Base-by-base conservation (phyloP, 176 grass and related monocot genomes). In the Phoenix roebelenii region DNA sequence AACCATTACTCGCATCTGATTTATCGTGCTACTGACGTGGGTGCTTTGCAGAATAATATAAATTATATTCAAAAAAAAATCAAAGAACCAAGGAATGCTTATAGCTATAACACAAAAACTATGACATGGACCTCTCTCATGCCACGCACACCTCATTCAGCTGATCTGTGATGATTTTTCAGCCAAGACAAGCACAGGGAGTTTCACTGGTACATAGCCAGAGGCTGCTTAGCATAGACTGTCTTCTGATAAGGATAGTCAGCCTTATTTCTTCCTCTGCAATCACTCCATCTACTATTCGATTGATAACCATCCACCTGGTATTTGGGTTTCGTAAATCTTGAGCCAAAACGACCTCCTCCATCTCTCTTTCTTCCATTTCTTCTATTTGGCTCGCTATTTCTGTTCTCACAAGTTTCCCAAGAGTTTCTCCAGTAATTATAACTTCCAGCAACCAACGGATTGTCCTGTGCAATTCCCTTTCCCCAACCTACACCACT, bases 251-350 rank as follows among this genome's bases (percentile, higher is more conserved):
- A 69, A 39, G 69, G 50, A 44, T 53, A 55, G 22, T 66, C 60
- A 57, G 64, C 60, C 18, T 23, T 51, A 61, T 85, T 79, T 71
- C 67, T 85, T 50, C 44, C 62, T 23, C 76, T 61, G 58, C 76
- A 80, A 30, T 68, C 58, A 23, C 67, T 76, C 82, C 67, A 85
- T 23, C 63, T 18, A 58, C 58, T 72, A 52, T 68, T 76, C 3
- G 58, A 1, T 57, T 16, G 49, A 52, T 68, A 67, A 53, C 76
- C 77, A 29, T 76, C 68, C 0, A 30, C 48, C 9, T 76, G 56
- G 63, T 80, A 76, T 62, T 76, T 85, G 24, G 82, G 56, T 72
- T 85, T 85, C 61, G 76, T 85, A 48, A 77, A 61, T 58, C 78
- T 85, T 50, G 76, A 60, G 16, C 57, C 52, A 55, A 80, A 71